Conservation (phyloP, 495 filamentous ascomycete species). For the Hypoxylon rickii region DNA sequence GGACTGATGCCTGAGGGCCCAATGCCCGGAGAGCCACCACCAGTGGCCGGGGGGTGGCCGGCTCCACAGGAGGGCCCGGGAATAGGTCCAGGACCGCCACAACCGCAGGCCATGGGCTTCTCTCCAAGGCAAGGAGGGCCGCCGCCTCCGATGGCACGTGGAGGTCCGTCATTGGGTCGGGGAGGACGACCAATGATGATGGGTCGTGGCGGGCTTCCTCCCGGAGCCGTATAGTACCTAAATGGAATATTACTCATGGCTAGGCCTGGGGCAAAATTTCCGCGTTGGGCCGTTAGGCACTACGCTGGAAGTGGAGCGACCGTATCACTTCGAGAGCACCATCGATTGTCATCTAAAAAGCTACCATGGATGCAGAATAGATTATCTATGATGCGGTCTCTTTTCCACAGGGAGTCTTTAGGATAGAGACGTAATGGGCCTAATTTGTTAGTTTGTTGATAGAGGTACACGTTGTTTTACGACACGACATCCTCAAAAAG, state of each 20-base stretch:
- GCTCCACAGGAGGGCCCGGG: conserved; percentile 2
- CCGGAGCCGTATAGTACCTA: conserved; percentile 11
- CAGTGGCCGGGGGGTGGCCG: conserved; percentile 20
- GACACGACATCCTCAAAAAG: conserved; percentile 50
- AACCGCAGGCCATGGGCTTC: conserved; percentile 14
- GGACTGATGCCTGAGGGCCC: conserved; percentile 5
- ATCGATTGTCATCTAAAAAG: too few relatives aligned
- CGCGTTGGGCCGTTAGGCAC: too few relatives aligned
- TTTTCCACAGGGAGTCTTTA: too few relatives aligned
- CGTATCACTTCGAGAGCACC: too few relatives aligned
- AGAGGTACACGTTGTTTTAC: conserved; percentile 5
- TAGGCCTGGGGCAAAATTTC: too few relatives aligned
- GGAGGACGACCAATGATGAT: conserved; percentile 18
- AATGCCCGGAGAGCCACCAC: conserved; percentile 20
- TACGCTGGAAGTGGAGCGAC: too few relatives aligned
- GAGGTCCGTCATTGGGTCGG: conserved; percentile 14
- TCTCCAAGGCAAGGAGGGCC: conserved; percentile 17
- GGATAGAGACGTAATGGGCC: not conserved
- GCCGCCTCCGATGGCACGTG: conserved; percentile 24
- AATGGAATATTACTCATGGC: too few relatives aligned
- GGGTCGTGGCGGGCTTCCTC: conserved; percentile 19
- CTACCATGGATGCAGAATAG: too few relatives aligned
- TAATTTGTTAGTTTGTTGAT: not conserved
- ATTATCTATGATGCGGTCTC: too few relatives aligned
- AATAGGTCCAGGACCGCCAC: conserved; percentile 7